phyloP scores from a whole-genome alignment of 306 rosid genomes.

The Sicyos edulis region DNA sequence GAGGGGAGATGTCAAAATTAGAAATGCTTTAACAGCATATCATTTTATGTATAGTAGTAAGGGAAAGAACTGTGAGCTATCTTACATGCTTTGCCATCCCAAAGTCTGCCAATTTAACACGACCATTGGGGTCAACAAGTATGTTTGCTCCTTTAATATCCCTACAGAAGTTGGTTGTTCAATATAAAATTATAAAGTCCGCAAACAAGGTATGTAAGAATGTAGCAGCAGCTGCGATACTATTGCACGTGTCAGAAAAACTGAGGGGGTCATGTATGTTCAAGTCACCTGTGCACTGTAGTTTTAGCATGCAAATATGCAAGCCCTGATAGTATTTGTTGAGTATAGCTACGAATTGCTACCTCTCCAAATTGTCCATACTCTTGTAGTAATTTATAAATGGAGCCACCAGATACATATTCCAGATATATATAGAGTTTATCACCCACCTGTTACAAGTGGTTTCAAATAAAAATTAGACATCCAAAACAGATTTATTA shows the following conservation, averaged over 20 bases:
- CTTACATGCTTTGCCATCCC: constrained; percentile 99
- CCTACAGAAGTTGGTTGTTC: constrained; percentile 45
- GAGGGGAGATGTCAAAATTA: neutral
- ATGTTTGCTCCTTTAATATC: constrained; percentile 98
- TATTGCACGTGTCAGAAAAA: constrained; percentile 20
- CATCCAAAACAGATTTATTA: neutral
- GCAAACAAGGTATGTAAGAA: constrained; percentile 14
- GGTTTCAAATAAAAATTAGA: constrained; percentile 28
- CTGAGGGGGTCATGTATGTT: constrained; percentile 25
- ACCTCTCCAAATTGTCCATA: constrained; percentile 79
- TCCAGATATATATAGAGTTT: constrained; percentile 87
- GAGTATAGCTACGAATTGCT: constrained; percentile 88
- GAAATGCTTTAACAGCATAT: neutral
- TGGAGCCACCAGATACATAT: constrained; percentile 97
- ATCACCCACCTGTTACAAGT: constrained; percentile 67
- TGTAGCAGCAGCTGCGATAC: neutral
- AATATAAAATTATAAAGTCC: constrained; percentile 9
- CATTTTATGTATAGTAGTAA: neutral
- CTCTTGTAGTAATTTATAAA: constrained; percentile 90
- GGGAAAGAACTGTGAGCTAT: neutral
- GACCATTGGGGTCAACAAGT: constrained; percentile 88
- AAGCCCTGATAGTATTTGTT: constrained; percentile 91
- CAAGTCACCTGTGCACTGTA: constrained; percentile 83
- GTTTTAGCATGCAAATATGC: constrained; percentile 84
- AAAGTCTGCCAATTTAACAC: constrained; percentile 93